Evolutionary conservation across 306 rosid genomes (phyloP).

Genomic region (Citrullus amarus): DNA sequence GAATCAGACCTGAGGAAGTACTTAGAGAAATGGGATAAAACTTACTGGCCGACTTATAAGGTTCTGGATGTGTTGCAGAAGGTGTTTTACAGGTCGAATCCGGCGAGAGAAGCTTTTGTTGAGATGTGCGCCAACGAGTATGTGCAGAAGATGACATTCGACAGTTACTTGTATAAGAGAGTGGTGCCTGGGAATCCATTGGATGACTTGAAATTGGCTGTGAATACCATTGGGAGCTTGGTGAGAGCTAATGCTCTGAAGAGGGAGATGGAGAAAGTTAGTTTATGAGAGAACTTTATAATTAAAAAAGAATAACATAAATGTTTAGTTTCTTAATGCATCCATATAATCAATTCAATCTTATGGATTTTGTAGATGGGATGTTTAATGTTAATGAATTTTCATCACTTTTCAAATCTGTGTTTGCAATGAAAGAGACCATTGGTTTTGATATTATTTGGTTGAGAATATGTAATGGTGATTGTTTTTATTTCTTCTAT

Average conservation of each 20-base stretch:
- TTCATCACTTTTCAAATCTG: neutral
- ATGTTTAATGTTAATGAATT: neutral
- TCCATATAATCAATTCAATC: neutral
- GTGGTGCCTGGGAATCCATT: conserved; percentile 88
- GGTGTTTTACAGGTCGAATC: conserved; percentile 92
- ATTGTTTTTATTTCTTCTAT: neutral
- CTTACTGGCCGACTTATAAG: conserved; percentile 98
- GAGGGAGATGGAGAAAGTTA: conserved; percentile 83
- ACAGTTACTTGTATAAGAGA: conserved; percentile 81
- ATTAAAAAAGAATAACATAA: neutral
- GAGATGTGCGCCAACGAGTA: conserved; percentile 98
- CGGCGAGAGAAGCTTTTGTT: conserved; percentile 95
- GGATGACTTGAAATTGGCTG: conserved; percentile 87
- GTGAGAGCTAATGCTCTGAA: conserved; percentile 83
- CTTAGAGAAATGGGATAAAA: conserved; percentile 95
- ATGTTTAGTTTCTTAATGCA: neutral
- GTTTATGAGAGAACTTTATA: conserved; percentile 23
- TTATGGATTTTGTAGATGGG: conserved; percentile 1
- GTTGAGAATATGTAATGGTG: neutral
- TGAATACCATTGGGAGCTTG: conserved; percentile 90
- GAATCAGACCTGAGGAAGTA: conserved; percentile 84
- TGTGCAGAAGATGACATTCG: conserved; percentile 99
- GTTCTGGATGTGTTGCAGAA: conserved; percentile 94
- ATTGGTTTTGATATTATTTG: neutral
- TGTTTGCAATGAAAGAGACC: neutral